Percentiles rank a stretch among this genome's conserved stretches.
Conservation (phyloP, 352 stramenopile genomes). For the Globisporangium heterothallicum region DNA sequence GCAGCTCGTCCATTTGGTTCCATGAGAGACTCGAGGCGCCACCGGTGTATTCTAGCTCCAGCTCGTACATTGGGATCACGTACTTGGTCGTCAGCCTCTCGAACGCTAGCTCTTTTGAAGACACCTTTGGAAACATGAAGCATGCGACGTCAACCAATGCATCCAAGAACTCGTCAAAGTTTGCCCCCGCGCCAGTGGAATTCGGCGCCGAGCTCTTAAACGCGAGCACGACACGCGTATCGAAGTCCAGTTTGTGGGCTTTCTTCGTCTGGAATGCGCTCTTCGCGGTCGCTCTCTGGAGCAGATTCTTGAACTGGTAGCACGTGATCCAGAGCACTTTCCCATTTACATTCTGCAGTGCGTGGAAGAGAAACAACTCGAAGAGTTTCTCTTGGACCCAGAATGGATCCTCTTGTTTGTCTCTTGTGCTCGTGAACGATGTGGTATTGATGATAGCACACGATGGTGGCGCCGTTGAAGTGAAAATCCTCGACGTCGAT, state of each 20-base stretch:
- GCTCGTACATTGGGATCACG: conserved; percentile 36
- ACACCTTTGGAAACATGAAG: conserved; percentile 30
- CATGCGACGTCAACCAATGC: conserved; percentile 44
- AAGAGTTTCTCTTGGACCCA: conserved; percentile 55
- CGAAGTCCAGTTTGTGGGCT: conserved; percentile 37
- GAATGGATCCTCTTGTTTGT: conserved; percentile 27
- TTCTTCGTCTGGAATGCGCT: conserved; percentile 16
- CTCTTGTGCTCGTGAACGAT: background rate
- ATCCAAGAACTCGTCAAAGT: conserved; percentile 57
- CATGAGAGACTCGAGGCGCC: conserved; percentile 23
- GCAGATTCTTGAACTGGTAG: conserved; percentile 62
- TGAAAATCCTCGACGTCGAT: background rate
- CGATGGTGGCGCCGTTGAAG: too few relatives aligned
- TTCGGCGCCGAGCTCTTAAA: conserved; percentile 27
- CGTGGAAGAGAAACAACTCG: conserved; percentile 56
- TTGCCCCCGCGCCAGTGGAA: conserved; percentile 19
- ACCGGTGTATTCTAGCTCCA: conserved; percentile 16
- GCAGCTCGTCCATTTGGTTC: conserved; percentile 33
- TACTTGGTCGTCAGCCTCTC: conserved; percentile 28
- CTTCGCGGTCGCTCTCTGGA: conserved; percentile 29
- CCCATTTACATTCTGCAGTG: conserved; percentile 47
- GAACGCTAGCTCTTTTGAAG: conserved; percentile 29
- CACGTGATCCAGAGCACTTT: conserved; percentile 39
- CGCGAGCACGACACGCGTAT: conserved; percentile 27
- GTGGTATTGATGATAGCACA: background rate